Base-by-base conservation (phyloP, 345 rosid genomes). In the Populus nigra region DNA sequence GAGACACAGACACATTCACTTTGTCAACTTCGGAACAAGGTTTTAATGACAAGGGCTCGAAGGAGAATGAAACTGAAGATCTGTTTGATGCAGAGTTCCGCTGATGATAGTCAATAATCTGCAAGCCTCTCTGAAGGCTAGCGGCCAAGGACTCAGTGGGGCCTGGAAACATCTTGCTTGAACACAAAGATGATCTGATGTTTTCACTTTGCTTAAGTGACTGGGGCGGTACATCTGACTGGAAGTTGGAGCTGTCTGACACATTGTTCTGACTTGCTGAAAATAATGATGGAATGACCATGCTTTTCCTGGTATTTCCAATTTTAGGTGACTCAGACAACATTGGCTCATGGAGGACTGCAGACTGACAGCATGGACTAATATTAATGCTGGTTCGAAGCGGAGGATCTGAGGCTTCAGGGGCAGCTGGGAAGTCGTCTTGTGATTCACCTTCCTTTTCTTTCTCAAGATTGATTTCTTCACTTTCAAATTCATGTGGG, bases 51-150 rank as follows among this genome's bases (percentile, higher is more conserved):
- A 93, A 85, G 87, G 90, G 88, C 76, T 92, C 96, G 76, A 93
- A 93, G 59, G 97, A 93, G 82, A 92, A 90, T 38, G 91, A 83
- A 77, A 91, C 88, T 74, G 92, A 83, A 77, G 96, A 90, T 81
- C 88, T 84, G 82, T 78, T 85, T 63, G 91, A 85, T 68, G 81
- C 85, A 69, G 88, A 85, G 85, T 81, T 90, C 74, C 68, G 81
- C 73, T 93, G 93, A 74, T 88, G 93, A 79, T 77, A 63, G 76
- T 91, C 97, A 83, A 96, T 93, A 72, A 90, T 87, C 84, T 93
- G 90, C 89, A 92, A 80, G 80, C 99, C 98, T 86, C 94, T 92
- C 50, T 83, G 92, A 72, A 96, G 97, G 83, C 98, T 93, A n/a
- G 94, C 95, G 55, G 97, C 98, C 85, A 96, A 85, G 73, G 93